Evolutionary conservation across 1,284 basidiomycete genomes (phyloP).

Genomic region (Irpex lacteus): DNA sequence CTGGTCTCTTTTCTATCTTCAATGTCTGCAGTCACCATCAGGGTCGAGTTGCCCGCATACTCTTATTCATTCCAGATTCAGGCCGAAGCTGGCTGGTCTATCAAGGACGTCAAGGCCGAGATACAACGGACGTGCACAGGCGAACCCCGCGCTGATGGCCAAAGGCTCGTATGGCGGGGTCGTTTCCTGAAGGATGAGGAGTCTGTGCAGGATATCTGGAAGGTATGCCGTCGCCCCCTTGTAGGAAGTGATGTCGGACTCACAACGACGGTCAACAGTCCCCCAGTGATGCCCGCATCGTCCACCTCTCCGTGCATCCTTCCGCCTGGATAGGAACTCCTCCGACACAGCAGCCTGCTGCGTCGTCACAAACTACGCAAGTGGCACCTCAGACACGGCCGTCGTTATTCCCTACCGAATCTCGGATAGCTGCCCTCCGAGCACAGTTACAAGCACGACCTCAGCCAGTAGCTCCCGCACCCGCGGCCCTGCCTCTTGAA

Average conservation of each 20-base stretch:
- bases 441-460: constrained; percentile 9
- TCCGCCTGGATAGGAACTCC: constrained; percentile 65
- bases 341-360: constrained; percentile 22
- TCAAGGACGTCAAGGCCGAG: constrained; percentile 65
- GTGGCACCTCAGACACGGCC: background rate
- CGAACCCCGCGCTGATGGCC: constrained; percentile 62
- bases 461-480: constrained; percentile 7
- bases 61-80: constrained; percentile 61
- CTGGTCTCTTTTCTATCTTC: constrained; percentile 4
- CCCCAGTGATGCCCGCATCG: constrained; percentile 52
- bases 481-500: constrained; percentile 14
- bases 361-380: constrained; percentile 5
- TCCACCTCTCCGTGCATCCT: constrained; percentile 75
- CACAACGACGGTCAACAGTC: constrained; percentile 34
- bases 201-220: constrained; percentile 65
- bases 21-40: constrained; percentile 48
- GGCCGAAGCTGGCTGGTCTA: constrained; percentile 45
- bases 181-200: constrained; percentile 64
- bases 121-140: constrained; percentile 62
- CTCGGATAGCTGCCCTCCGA: constrained; percentile 4
- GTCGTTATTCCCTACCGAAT: background rate
- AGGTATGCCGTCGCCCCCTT: constrained; percentile 39
- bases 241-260: constrained; percentile 7
- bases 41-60: constrained; percentile 72
- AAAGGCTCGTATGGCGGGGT: constrained; percentile 73